These are phyloP conservation scores for Entoloma clypeatum DNA, from an alignment of 1,284 basidiomycete species.

Conservation along the genomic window DNA sequence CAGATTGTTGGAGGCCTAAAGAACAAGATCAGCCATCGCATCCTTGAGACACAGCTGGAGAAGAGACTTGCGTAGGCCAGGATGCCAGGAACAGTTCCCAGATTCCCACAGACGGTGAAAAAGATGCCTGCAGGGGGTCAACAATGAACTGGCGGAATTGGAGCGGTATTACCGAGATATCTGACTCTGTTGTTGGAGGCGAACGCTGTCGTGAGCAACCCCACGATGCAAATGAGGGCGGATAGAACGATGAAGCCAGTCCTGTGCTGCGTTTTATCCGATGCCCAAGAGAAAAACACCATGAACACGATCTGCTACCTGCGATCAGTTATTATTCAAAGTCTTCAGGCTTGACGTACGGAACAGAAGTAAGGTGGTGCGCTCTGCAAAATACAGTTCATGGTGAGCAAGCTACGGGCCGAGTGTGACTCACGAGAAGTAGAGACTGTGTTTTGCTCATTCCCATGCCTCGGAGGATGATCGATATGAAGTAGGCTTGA, in stretches of 20 bases:
- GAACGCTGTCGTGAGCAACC: constrained; percentile 36
- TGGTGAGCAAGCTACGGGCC: background rate
- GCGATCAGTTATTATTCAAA: constrained; percentile 4
- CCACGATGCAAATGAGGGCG: constrained; percentile 33
- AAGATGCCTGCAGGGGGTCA: constrained; percentile 32
- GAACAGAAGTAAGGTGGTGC: constrained; percentile 39
- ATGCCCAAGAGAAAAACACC: constrained; percentile 38
- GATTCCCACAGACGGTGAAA: constrained; percentile 38
- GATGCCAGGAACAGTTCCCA: constrained; percentile 38
- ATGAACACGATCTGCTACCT: constrained; percentile 29
- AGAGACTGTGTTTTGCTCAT: constrained; percentile 29
- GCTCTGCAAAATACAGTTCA: constrained; percentile 26
- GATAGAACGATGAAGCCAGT: constrained; percentile 36
- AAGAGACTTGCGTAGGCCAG: constrained; percentile 35
- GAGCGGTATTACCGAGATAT: constrained; percentile 35
- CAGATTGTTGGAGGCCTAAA: constrained; percentile 41
- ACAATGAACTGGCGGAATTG: background rate
- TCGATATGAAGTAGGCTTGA: constrained; percentile 41
- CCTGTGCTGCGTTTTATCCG: constrained; percentile 38
- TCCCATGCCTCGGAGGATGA: constrained; percentile 38
- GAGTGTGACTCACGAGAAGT: constrained; percentile 27
- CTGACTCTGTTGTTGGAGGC: constrained; percentile 30
- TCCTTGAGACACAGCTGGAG: background rate
- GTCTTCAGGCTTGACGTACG: constrained; percentile 23
- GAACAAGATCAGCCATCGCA: constrained; percentile 4